phyloP scores from a whole-genome alignment of 331 rosid species.

The Quercus lobata region DNA sequence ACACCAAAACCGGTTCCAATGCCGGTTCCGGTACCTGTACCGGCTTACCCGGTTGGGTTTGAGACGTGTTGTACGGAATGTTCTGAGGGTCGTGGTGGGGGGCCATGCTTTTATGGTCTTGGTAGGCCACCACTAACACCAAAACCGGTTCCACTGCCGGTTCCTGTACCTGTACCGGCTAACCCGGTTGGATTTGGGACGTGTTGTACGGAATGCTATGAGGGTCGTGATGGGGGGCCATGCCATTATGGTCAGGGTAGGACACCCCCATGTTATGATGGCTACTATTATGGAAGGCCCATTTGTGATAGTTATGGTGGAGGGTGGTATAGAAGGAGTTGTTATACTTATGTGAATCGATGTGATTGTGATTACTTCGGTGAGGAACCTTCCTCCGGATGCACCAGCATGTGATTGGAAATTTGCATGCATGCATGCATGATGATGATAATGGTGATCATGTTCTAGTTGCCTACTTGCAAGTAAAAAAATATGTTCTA shows the following conservation, averaged over 20 bases:
- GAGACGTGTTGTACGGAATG: constrained; percentile 19
- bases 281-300: constrained; percentile 37
- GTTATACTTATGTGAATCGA: too few species aligned
- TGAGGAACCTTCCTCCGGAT: constrained; percentile 18
- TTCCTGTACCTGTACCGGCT: too few species aligned
- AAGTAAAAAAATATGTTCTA: too few species aligned
- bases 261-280: constrained; percentile 17
- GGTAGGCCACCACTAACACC: constrained; percentile 8
- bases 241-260: constrained; percentile 36
- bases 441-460: too few species aligned
- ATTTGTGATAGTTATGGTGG: constrained; percentile 61
- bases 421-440: too few species aligned
- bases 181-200: background rate
- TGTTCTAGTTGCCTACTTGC: too few species aligned
- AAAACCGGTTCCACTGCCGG: background rate
- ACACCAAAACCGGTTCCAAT: background rate
- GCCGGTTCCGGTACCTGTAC: too few species aligned
- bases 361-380: background rate
- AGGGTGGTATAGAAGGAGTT: too few species aligned
- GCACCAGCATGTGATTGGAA: constrained; percentile 7
- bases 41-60: background rate
- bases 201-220: constrained; percentile 27
- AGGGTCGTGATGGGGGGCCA: constrained; percentile 44
- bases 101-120: background rate
- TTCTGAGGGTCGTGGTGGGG: constrained; percentile 36